A percentile compares a stretch with the other conserved stretches of the same genome.
Evolutionary conservation across 164 flowering plant species (phyloP).

Genomic region (Cinnamomum chago): DNA sequence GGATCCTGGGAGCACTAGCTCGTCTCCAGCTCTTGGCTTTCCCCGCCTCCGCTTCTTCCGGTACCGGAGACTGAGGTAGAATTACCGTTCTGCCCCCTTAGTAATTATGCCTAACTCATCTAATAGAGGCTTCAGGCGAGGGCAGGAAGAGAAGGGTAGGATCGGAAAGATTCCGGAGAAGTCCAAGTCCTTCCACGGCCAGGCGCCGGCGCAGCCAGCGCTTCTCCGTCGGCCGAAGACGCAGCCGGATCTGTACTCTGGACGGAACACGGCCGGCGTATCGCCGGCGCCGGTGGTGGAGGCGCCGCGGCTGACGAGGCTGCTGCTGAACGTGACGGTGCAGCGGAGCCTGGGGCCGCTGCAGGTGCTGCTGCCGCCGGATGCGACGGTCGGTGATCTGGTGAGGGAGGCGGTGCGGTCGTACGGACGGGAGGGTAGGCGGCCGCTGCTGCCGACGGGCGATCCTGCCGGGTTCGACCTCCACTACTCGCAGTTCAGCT

Average conservation of each 20-base stretch:
- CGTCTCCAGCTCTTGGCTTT: slow-evolving; percentile 54
- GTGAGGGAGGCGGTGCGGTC: slow-evolving; percentile 48
- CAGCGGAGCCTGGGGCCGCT: slow-evolving; percentile 74
- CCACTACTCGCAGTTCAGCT: slow-evolving; percentile 88
- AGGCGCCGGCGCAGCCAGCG: slow-evolving; percentile 10
- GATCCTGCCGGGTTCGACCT: slow-evolving; percentile 56
- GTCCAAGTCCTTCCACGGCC: slow-evolving; percentile 67
- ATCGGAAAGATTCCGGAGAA: slow-evolving; percentile 41
- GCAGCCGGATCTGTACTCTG: slow-evolving; percentile 44
- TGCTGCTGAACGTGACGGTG: slow-evolving; percentile 74
- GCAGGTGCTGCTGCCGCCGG: slow-evolving; percentile 66
- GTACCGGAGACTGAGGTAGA: slow-evolving; percentile 49
- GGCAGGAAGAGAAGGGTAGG: slow-evolving; percentile 35
- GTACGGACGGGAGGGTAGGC: slow-evolving; percentile 69
- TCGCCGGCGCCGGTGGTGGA: slow-evolving; percentile 3
- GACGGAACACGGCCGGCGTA: slow-evolving; percentile 8
- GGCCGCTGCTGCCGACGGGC: slow-evolving; percentile 48
- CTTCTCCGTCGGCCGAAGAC: slow-evolving; percentile 61
- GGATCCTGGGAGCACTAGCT: slow-evolving; percentile 46
- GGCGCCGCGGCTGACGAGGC: slow-evolving; percentile 50
- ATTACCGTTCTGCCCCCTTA: not conserved
- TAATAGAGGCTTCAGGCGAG: slow-evolving; percentile 19
- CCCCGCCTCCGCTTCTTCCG: slow-evolving; percentile 55
- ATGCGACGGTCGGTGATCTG: slow-evolving; percentile 63
- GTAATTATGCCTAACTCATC: slow-evolving; percentile 10